Percentiles rank a stretch among this genome's conserved stretches.
Conservation (phyloP, 495 filamentous ascomycete species). For the Penicillium taxi region DNA sequence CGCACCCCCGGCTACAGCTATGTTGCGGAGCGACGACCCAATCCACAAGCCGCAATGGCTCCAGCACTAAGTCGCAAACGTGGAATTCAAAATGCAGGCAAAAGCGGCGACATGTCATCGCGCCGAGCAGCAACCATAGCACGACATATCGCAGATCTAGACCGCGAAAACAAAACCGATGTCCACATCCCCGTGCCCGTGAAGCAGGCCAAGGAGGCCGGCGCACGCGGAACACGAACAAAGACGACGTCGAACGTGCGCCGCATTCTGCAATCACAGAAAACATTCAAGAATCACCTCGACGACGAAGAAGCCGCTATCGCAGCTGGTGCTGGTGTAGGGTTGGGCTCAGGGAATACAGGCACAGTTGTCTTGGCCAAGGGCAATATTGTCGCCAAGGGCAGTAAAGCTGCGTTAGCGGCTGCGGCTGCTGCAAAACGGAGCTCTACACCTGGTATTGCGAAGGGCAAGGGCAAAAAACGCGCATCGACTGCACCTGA, state of each 20-base stretch:
- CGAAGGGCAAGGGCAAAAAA: constrained; percentile 9
- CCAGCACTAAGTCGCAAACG: constrained; percentile 56
- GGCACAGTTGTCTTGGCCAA: not conserved
- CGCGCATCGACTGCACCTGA: constrained; percentile 10
- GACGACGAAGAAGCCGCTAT: constrained; percentile 77
- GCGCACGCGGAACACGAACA: constrained; percentile 38
- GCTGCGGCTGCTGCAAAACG: constrained; percentile 14
- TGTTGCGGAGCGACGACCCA: constrained; percentile 65
- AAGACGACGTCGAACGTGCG: constrained; percentile 77
- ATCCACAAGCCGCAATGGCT: constrained; percentile 51
- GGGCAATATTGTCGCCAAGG: constrained; percentile 34
- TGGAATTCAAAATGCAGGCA: constrained; percentile 46
- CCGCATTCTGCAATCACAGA: constrained; percentile 82
- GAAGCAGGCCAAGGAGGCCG: constrained; percentile 39
- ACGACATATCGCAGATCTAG: constrained; percentile 70
- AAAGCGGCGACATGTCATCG: constrained; percentile 55
- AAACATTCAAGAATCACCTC: constrained; percentile 85
- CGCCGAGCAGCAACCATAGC: constrained; percentile 69
- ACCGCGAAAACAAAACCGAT: constrained; percentile 69
- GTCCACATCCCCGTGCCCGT: constrained; percentile 58
- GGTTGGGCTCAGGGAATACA: not conserved
- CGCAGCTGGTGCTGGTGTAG: constrained; percentile 7
- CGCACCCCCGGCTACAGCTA: constrained; percentile 81
- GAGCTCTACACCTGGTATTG: constrained; percentile 28
- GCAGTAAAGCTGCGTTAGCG: constrained; percentile 8